phyloP scores from a whole-genome alignment of 805 yeast genomes.

The Debaryomyces tyrocola region DNA sequence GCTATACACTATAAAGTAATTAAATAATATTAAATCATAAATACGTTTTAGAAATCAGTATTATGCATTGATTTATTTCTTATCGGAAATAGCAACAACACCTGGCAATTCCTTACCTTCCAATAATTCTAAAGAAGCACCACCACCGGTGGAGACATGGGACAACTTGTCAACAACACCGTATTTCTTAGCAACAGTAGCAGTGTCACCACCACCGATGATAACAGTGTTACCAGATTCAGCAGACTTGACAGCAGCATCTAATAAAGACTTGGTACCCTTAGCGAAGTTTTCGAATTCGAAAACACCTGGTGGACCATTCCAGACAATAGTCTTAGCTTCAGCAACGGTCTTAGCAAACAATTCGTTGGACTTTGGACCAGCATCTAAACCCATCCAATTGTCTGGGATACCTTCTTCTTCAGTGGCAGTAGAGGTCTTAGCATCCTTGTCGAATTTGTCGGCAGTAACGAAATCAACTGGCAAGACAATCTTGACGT shows the following conservation, averaged over 20 bases:
- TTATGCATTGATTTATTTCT: constrained; percentile 23
- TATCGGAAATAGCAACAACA: constrained; percentile 87
- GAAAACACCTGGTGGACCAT: constrained; percentile 99
- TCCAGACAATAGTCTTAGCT: constrained; percentile 99
- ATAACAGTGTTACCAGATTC: constrained; percentile 90
- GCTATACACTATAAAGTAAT: neutral
- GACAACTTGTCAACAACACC: constrained; percentile 96
- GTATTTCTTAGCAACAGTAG: constrained; percentile 97
- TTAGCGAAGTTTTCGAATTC: constrained; percentile 90
- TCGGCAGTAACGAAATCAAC: constrained; percentile 96
- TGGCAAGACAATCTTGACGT: constrained; percentile 91
- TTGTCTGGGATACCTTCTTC: constrained; percentile 91
- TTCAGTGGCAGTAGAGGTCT: constrained; percentile 79
- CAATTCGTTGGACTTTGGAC: constrained; percentile 82
- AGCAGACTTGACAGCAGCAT: constrained; percentile 83
- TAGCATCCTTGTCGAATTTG: constrained; percentile 89
- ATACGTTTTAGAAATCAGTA: neutral
- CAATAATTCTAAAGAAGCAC: constrained; percentile 97
- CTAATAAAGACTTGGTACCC: constrained; percentile 90
- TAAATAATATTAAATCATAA: neutral
- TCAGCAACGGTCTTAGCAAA: constrained; percentile 80
- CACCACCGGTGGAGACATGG: constrained; percentile 99
- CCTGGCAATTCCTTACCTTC: constrained; percentile 99
- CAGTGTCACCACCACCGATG: constrained; percentile 99
- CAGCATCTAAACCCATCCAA: constrained; percentile 95